phyloP scores from a whole-genome alignment of 345 rosid genomes.

The Moricandia moricandioides region DNA sequence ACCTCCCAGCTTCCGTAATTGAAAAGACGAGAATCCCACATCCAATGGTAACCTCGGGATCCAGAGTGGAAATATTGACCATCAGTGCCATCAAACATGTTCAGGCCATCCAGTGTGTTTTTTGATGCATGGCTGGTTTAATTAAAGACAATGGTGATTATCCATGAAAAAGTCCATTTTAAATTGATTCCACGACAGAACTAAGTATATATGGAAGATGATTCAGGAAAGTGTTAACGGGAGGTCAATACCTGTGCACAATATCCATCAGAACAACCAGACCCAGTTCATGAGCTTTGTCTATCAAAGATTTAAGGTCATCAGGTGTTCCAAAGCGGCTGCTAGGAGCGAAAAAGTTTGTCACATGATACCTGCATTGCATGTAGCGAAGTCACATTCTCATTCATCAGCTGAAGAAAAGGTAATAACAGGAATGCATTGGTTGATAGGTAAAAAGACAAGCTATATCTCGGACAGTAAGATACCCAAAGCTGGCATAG shows the following conservation, averaged over 20 bases:
- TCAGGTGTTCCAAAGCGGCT: conserved; percentile 98
- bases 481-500: conserved; percentile 97
- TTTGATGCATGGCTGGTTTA: conserved; percentile 83
- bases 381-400: conserved; percentile 30
- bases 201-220: no score
- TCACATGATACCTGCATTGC: conserved; percentile 84
- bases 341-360: conserved; percentile 93
- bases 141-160: conserved; percentile 5
- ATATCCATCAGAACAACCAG: conserved; percentile 97
- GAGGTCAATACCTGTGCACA: conserved; percentile 75
- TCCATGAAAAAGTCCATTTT: conserved; percentile 5
- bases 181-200: not conserved
- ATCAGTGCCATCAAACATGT: conserved; percentile 98
- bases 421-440: conserved; percentile 1
- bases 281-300: conserved; percentile 92
- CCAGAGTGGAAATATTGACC: conserved; percentile 90
- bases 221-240: no score
- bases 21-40: conserved; percentile 99
- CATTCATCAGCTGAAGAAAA: conserved; percentile 14
- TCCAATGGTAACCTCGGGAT: conserved; percentile 82
- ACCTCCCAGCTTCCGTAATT: conserved; percentile 99
- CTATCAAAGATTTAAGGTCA: conserved; percentile 91
- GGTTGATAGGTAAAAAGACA: not conserved
- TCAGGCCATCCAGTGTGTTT: conserved; percentile 84
- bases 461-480: conserved; percentile 15